Conservation (phyloP, 2,329 filamentous ascomycete genomes). For the Botrytis deweyae region DNA sequence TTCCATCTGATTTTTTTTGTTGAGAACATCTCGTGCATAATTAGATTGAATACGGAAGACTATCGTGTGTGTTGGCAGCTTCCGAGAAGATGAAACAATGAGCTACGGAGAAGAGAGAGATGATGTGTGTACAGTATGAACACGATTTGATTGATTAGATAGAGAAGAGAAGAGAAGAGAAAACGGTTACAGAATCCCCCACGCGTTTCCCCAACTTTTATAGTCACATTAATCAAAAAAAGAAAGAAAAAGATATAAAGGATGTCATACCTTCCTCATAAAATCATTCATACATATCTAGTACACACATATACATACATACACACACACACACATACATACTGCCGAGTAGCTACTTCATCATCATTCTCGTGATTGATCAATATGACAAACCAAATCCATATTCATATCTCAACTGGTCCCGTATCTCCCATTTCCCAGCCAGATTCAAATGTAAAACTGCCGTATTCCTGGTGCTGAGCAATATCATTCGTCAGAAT, state of each 20-base stretch:
- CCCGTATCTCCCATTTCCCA: neutral
- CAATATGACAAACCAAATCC: neutral
- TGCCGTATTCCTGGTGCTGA: neutral
- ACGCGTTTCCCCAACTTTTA: neutral
- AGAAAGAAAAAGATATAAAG: neutral
- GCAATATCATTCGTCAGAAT: neutral
- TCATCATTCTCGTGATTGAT: neutral
- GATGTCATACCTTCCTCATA: neutral
- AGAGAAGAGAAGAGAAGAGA: neutral
- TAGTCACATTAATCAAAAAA: neutral
- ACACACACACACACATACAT: neutral
- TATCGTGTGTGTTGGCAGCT: neutral
- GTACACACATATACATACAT: too few relatives aligned
- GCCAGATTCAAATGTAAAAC: neutral
- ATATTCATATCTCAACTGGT: neutral
- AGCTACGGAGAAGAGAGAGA: too few relatives aligned
- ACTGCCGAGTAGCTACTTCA: neutral
- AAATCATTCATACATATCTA: neutral
- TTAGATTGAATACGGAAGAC: neutral
- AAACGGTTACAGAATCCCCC: neutral
- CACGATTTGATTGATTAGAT: neutral
- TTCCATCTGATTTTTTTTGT: conserved; percentile 6
- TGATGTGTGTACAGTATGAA: neutral
- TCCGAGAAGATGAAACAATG: neutral
- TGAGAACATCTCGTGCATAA: neutral